Evolutionary conservation across 306 rosid species (phyloP), one percentile per base, ranked within the genome.

Genomic region (Benincasa hispida): DNA sequence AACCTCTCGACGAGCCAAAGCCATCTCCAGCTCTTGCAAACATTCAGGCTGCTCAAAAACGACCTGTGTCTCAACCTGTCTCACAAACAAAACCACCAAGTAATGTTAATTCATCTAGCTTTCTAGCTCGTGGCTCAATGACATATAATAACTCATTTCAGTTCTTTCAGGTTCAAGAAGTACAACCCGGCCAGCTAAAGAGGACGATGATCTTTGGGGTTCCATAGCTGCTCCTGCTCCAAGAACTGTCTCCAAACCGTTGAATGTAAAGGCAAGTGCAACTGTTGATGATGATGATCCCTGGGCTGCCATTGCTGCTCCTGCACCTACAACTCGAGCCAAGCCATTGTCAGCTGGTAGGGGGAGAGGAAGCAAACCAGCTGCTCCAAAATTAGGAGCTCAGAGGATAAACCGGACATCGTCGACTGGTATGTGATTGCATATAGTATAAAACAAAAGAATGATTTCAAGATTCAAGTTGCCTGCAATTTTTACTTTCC

Each of bases 231-330:
- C 96, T 22, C 97, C 99, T 55, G 93, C 98, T 86, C 99, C 98
- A 8, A 82, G 55, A 67, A 86, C 88, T 81, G 45, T 77, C 69
- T 79, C 97, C 41, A 90, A 87, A 77, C 65, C 96, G 25, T 80
- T 85, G 82, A 87, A 83, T 79, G 66, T 88, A 63, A 95, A 85
- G 79, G 12, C 92, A 75, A 63, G 57, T 68, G 76, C 27, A 54
- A 25, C 86, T 25, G 79, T 69, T 42, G 87, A 83, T 60, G 91
- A 87, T 51, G 96, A 90, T 79, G 99, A 95, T 82, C 99, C 96
- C 19, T 95, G 99, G 99, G 96, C 93, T 78, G 86, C 97, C 76
- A 92, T 95, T 79, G 99, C 99, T 57, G 97, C 99, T 77, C 99
- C 99, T 35, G 89, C 88, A 21, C 98, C 99, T 50, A 84, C 90